Percentiles rank a stretch among this genome's conserved stretches.
Evolutionary conservation across 129 eudicot genomes (phyloP).

Genomic region (Glebionis coronaria): DNA sequence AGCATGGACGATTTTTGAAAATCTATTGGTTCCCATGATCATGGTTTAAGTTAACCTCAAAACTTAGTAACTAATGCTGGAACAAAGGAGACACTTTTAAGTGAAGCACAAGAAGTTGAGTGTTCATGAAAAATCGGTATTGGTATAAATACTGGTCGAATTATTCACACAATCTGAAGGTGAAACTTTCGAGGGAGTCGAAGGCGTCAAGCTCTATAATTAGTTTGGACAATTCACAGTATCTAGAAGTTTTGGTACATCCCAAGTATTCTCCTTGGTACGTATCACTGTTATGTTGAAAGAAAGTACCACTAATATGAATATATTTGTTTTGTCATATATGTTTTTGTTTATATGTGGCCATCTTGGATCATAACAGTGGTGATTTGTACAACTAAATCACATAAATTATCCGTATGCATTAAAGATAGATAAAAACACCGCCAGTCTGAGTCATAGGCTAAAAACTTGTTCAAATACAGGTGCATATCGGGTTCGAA

Average conservation of each 20-base stretch:
- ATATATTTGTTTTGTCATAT: neutral
- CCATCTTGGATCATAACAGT: neutral
- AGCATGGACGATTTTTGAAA: slow-evolving; percentile 4
- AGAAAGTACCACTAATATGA: neutral
- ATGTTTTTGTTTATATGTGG: neutral
- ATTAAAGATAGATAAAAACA: no score
- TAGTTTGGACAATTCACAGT: neutral
- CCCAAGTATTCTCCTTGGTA: neutral
- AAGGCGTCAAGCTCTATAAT: neutral
- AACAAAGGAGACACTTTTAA: neutral
- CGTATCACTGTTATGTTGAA: neutral
- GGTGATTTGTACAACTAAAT: no score
- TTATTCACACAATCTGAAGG: neutral
- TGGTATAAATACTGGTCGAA: slow-evolving; percentile 20
- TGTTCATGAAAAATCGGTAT: neutral
- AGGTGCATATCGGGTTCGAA: no score
- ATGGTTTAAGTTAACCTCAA: neutral
- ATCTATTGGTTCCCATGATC: slow-evolving; percentile 10
- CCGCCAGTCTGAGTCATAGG: no score
- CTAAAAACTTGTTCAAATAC: no score
- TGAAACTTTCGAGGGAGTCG: neutral
- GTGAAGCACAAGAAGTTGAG: slow-evolving; percentile 4
- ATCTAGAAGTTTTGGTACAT: slow-evolving; percentile 10
- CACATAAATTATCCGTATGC: no score
- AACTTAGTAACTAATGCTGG: neutral